These are phyloP conservation scores for Letharia columbiana DNA, from an alignment of 495 filamentous ascomycete species.

Conservation along the genomic window DNA sequence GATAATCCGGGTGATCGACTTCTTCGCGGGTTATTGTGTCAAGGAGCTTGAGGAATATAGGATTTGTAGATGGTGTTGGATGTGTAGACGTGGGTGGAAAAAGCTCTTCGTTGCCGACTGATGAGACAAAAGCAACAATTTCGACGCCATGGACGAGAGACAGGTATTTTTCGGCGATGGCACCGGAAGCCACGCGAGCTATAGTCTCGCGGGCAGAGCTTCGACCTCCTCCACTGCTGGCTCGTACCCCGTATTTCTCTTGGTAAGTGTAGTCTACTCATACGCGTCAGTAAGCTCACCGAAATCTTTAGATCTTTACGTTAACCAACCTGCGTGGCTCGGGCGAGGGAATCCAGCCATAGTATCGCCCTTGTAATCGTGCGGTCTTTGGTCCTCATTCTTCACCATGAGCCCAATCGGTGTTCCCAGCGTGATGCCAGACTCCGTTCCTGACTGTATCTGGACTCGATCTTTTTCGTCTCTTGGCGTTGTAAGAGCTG, in stretches of 20 bases:
- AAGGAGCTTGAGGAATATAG: slow-evolving; percentile 69
- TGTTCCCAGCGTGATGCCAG: slow-evolving; percentile 83
- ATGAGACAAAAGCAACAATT: slow-evolving; percentile 84
- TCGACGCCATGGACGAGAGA: slow-evolving; percentile 70
- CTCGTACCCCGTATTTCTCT: slow-evolving; percentile 94
- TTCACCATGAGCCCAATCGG: slow-evolving; percentile 81
- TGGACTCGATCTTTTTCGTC: slow-evolving; percentile 86
- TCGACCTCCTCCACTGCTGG: slow-evolving; percentile 83
- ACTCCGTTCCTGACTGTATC: slow-evolving; percentile 92
- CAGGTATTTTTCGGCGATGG: slow-evolving; percentile 92
- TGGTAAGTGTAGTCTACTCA: slow-evolving; percentile 82
- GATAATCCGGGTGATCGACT: slow-evolving; percentile 60
- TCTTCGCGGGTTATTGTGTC: slow-evolving; percentile 63
- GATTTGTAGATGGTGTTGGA: slow-evolving; percentile 69
- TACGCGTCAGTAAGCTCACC: neutral
- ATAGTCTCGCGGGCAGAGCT: slow-evolving; percentile 94
- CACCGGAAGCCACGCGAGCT: slow-evolving; percentile 86
- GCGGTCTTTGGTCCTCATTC: slow-evolving; percentile 89
- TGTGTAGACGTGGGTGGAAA: slow-evolving; percentile 71
- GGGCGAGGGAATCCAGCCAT: slow-evolving; percentile 77
- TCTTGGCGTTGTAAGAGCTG: slow-evolving; percentile 80
- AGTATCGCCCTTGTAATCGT: slow-evolving; percentile 85
- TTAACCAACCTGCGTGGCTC: slow-evolving; percentile 54
- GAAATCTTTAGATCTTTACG: neutral
- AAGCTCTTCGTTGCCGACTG: slow-evolving; percentile 73